A percentile compares a stretch with the other conserved stretches of the same genome.
Evolutionary conservation across 306 rosid species (phyloP).

Genomic region (Psophocarpus tetragonolobus): DNA sequence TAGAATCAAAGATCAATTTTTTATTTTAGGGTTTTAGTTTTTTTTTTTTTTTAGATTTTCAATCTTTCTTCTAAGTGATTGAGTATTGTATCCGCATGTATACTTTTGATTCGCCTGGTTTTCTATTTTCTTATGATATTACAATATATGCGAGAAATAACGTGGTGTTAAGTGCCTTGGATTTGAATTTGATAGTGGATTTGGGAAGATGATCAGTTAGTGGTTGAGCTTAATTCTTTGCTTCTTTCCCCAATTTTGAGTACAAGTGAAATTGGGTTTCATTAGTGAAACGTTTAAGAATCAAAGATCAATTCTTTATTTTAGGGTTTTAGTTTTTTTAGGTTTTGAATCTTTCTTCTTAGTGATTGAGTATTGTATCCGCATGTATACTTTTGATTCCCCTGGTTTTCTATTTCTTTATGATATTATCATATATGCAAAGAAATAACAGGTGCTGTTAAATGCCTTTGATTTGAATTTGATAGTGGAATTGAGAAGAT

Average conservation of each 20-base stretch:
- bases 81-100: background rate
- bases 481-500: background rate
- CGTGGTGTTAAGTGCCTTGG: background rate
- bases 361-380: background rate
- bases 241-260: conserved; percentile 72
- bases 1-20: background rate
- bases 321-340: background rate
- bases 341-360: background rate
- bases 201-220: too few species aligned
- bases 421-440: background rate
- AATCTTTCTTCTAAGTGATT: background rate
- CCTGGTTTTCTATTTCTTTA: background rate
- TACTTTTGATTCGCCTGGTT: background rate
- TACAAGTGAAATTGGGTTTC: conserved; percentile 55
- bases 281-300: background rate
- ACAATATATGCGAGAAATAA: conserved; percentile 5
- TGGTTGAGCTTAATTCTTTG: too few species aligned
- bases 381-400: conserved; percentile 5
- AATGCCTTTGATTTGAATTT: conserved; percentile 1
- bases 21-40: conserved; percentile 9
- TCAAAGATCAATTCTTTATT: background rate
- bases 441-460: background rate
- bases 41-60: background rate
- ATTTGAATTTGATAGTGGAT: too few species aligned
- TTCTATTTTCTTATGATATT: background rate